Evolutionary conservation across 495 filamentous ascomycete genomes (phyloP).

Genomic region (Aspergillus conjunctus): DNA sequence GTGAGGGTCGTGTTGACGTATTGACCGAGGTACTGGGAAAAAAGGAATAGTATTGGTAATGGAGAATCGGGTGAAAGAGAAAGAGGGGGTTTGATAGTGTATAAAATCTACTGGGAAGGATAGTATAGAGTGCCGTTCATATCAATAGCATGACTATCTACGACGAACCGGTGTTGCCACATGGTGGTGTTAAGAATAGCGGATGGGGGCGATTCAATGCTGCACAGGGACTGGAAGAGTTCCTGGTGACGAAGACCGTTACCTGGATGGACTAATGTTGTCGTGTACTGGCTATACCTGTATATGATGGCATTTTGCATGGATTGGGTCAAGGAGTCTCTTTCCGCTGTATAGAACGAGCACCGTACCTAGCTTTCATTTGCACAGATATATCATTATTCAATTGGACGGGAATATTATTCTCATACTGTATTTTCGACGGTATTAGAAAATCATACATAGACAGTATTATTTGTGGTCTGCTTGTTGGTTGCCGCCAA

Average conservation of each 20-base stretch:
- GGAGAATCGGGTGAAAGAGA: not conserved
- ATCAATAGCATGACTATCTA: constrained; percentile 89
- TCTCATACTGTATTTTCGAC: not conserved
- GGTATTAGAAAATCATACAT: too few relatives aligned
- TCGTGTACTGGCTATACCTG: not conserved
- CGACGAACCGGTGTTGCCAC: constrained; percentile 76
- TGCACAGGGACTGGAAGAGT: constrained; percentile 66
- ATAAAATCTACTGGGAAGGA: not conserved
- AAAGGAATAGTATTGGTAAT: not conserved
- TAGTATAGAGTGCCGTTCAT: constrained; percentile 62
- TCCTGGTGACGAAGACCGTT: constrained; percentile 78
- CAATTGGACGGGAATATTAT: not conserved
- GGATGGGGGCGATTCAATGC: constrained; percentile 73
- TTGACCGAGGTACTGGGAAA: constrained; percentile 7
- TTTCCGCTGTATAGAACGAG: not conserved
- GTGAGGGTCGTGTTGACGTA: constrained; percentile 34
- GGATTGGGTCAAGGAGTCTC: not conserved
- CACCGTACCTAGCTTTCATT: not conserved
- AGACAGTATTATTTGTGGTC: too few relatives aligned
- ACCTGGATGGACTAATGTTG: constrained; percentile 60
- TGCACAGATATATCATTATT: not conserved
- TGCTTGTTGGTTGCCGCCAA: too few relatives aligned
- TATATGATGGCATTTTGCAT: not conserved
- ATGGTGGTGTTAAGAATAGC: constrained; percentile 83
- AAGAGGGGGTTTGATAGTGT: not conserved